Evolutionary conservation across 345 rosid species (phyloP).

Genomic region (Sonneratia alba): DNA sequence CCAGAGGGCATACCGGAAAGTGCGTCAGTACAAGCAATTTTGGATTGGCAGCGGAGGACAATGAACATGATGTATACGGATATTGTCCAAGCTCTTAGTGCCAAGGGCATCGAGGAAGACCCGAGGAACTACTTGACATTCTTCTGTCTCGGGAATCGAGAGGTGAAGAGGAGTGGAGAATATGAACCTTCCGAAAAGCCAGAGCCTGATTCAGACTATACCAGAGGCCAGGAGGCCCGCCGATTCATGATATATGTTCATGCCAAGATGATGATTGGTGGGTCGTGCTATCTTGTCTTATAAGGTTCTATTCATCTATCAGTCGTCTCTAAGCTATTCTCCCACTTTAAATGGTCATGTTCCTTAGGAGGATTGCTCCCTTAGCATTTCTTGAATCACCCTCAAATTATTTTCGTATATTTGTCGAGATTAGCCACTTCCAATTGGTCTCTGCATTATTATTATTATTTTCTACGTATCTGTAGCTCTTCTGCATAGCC

Average conservation of each 20-base stretch:
- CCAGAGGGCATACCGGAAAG: slow-evolving; percentile 97
- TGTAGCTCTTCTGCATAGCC: background rate
- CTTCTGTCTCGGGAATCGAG: slow-evolving; percentile 93
- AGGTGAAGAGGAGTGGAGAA: slow-evolving; percentile 78
- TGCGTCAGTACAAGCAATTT: slow-evolving; percentile 89
- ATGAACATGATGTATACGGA: slow-evolving; percentile 97
- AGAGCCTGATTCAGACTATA: slow-evolving; percentile 72
- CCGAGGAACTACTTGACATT: slow-evolving; percentile 83
- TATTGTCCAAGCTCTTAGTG: slow-evolving; percentile 60
- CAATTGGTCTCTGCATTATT: background rate
- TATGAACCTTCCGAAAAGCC: slow-evolving; percentile 76
- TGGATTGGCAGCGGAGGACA: slow-evolving; percentile 94
- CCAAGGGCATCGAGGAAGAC: slow-evolving; percentile 58
- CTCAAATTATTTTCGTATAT: background rate
- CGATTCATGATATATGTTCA: slow-evolving; percentile 99
- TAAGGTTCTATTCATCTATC: background rate
- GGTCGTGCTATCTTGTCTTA: slow-evolving; percentile 7
- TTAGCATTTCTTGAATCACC: background rate
- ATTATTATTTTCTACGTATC: background rate
- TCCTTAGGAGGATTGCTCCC: background rate
- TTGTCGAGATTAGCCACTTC: background rate
- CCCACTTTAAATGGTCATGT: background rate
- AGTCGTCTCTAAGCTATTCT: background rate
- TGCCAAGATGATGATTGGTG: slow-evolving; percentile 97
- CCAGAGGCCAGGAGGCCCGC: slow-evolving; percentile 79